Evolutionary conservation across 2,329 filamentous ascomycete genomes (phyloP).

Genomic region (Diaporthe longicolla): DNA sequence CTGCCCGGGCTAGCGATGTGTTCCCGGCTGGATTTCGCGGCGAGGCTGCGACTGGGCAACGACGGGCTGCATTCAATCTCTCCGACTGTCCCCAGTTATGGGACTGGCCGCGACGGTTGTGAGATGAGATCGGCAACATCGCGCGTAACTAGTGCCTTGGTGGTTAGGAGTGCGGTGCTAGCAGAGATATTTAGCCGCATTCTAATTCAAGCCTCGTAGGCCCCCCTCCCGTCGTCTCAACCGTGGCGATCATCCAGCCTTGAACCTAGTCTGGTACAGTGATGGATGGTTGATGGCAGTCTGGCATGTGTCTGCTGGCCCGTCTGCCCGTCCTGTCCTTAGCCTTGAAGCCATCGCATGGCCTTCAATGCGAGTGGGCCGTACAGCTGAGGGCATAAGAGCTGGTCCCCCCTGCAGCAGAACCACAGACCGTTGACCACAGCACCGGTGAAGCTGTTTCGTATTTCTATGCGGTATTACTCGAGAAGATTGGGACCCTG

Average conservation of each 20-base stretch:
- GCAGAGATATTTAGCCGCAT: slow-evolving; percentile 21
- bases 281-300: background rate
- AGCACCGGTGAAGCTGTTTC: slow-evolving; percentile 26
- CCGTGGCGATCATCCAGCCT: slow-evolving; percentile 32
- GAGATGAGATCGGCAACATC: slow-evolving; percentile 33
- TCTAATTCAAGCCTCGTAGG: slow-evolving; percentile 24
- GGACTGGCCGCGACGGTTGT: slow-evolving; percentile 19
- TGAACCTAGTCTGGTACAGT: background rate
- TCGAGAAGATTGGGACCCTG: slow-evolving; percentile 29
- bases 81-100: slow-evolving; percentile 18
- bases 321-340: background rate
- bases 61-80: slow-evolving; percentile 14
- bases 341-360: slow-evolving; percentile 1
- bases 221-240: slow-evolving; percentile 23
- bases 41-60: slow-evolving; percentile 13
- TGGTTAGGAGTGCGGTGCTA: slow-evolving; percentile 18
- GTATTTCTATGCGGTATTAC: slow-evolving; percentile 26
- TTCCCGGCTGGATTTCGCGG: slow-evolving; percentile 28
- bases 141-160: slow-evolving; percentile 17
- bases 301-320: slow-evolving; percentile 14
- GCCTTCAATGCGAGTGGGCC: slow-evolving; percentile 12
- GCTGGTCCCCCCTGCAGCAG: slow-evolving; percentile 5
- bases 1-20: background rate
- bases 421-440: slow-evolving; percentile 6
- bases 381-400: background rate